Evolutionary conservation across 2,329 filamentous ascomycete species (phyloP), one percentile per base, ranked within the genome.

Genomic region (Corinectria fuckeliana): DNA sequence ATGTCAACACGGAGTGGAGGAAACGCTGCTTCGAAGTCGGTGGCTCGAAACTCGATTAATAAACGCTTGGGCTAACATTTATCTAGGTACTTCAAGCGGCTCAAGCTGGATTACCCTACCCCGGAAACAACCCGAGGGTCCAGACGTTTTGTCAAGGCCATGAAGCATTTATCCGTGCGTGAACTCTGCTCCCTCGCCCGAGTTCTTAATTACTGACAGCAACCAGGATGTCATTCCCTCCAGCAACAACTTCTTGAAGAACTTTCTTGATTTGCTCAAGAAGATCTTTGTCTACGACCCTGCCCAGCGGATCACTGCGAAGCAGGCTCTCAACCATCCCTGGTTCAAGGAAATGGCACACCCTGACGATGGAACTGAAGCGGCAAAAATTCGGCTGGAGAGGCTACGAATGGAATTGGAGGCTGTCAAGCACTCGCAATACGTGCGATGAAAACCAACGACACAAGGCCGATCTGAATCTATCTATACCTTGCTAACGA

Each of bases 251-350:
- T 90, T 90, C 74, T 77, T 88, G 57, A 81, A 80, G 60, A 83
- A 86, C 61, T 90, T 90, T 67, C 75, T 89, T 47, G 87, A 90
- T 71, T 78, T 90, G 9, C 75, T 90, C 7, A 80, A 82, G 67
- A 88, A 84, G 72, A 90, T 90, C 48, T 90, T 90, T 66, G 82
- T 89, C 28, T 90, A 90, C 71, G 87, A 90, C 58, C 87, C 88
- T 10, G 76, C 78, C 5, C 82, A 86, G 56, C 85, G 88, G 44
- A 90, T 90, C 62, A 89, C 86, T 4, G 88, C 88, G 20, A 87
- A 88, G 63, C 78, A 89, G 68, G 88, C 88, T 2, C 75, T 90
- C 41, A 82, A 87, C 54, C 88, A 90, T 63, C 84, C 85, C 3
- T 90, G 87, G 87, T 90, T 90, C 74, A 85, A 84, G 68, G 87